Percentiles rank a stretch among this genome's conserved stretches.
phyloP scores from a whole-genome alignment of 306 rosid genomes.

The Citrullus mucosospermus region DNA sequence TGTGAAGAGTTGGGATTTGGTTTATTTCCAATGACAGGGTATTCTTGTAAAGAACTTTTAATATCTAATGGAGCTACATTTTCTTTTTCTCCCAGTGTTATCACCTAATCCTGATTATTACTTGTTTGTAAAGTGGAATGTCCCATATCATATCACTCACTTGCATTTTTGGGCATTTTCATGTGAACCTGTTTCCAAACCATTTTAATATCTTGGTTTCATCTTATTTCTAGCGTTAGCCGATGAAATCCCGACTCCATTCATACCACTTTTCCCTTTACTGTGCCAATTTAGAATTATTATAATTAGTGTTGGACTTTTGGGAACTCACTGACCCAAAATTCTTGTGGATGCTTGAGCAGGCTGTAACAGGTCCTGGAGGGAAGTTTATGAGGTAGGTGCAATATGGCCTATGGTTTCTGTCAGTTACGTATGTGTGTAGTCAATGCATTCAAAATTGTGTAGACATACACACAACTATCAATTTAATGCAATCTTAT shows the following conservation, averaged over 20 bases:
- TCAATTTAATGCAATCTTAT: not conserved
- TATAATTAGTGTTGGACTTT: not conserved
- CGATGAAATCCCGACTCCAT: not conserved
- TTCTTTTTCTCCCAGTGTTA: not conserved
- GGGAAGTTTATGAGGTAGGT: slow-evolving; percentile 43
- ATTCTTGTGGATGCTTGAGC: slow-evolving; percentile 25
- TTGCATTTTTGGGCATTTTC: no score
- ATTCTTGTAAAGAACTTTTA: not conserved
- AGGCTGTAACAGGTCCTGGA: slow-evolving; percentile 31
- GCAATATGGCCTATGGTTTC: not conserved
- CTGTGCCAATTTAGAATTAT: not conserved
- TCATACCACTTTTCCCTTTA: not conserved
- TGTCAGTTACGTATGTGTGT: not conserved
- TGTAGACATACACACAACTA: not conserved
- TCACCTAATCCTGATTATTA: not conserved
- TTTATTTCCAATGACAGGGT: not conserved
- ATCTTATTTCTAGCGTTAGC: not conserved
- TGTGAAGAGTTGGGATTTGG: not conserved
- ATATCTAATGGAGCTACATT: not conserved
- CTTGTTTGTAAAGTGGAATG: not conserved
- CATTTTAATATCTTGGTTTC: no score
- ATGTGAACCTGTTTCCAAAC: no score
- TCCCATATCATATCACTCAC: no score
- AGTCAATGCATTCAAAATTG: not conserved
- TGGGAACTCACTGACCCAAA: slow-evolving; percentile 1